Base-by-base conservation (phyloP, 805 yeast species). In the Phaffomyces opuntiae region DNA sequence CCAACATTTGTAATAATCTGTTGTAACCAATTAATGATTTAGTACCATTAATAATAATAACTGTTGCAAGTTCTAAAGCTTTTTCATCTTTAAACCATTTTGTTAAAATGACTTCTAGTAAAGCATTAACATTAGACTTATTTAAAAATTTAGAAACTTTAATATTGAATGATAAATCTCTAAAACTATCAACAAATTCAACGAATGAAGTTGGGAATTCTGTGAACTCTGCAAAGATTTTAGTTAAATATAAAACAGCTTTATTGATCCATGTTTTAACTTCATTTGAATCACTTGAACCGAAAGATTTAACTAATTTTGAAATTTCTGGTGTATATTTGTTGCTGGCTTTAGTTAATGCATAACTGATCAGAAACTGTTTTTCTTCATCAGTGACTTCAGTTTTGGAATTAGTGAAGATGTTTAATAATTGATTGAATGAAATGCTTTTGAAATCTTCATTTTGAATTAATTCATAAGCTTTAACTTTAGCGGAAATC, bases 1-100 rank as follows among this genome's bases (percentile, higher is more conserved):
- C 52, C 34, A 83, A 67, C 9, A 85, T 70, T 55, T 87, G 95
- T 11, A 88, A 61, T 39, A 80, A 67, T 53, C 74, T 82, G 17
- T 68, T 71, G 52, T 62, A 69, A 26, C 77, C 73, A 40, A 74
- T 63, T 17, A 53, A 55, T 26, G 59, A 61, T 36, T 59, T 64
- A 1, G 63, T 54, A 2, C 72, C 72, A 2, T 68, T 53, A 36
- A 70, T 47, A 14, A 79, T 54, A 8, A 71, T 17, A 1, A 77
- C 49, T 36, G 65, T 52, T 4, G 69, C 65, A 55, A 81, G 76
- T 36, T 72, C 67, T 52, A 86, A 55, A n/a, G 77, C 68, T 0
- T 49, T 47, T 2, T 55, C 60, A 26, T 70, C 52, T 13, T 53
- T 50, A 1, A 77, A 55, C 83, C 88, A 83, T 33, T 59, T 53